These are phyloP conservation scores for Citrus hindsii DNA, from an alignment of 345 rosid species.

Conservation along the genomic window DNA sequence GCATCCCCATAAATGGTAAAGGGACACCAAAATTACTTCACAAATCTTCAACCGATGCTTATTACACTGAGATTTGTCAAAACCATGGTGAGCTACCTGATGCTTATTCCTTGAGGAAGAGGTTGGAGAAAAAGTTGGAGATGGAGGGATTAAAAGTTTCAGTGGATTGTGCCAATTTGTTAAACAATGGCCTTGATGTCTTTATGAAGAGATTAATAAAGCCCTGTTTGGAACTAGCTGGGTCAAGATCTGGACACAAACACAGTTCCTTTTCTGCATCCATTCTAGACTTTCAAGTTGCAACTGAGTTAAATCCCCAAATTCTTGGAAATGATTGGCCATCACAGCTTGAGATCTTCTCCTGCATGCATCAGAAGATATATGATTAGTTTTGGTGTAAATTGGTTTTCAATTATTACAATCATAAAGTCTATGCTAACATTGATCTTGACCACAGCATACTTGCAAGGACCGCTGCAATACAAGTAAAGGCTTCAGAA, in stretches of 20 bases:
- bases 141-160: slow-evolving; percentile 51
- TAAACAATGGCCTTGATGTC: slow-evolving; percentile 55
- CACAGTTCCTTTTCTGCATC: slow-evolving; percentile 25
- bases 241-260: slow-evolving; percentile 34
- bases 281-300: slow-evolving; percentile 56
- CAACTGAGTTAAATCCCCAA: slow-evolving; percentile 52
- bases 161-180: slow-evolving; percentile 41
- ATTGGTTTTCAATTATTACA: slow-evolving; percentile 3
- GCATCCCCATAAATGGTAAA: slow-evolving; percentile 36
- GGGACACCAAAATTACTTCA: slow-evolving; percentile 26
- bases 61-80: slow-evolving; percentile 34
- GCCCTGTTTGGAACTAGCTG: slow-evolving; percentile 55
- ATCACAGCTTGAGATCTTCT: slow-evolving; percentile 45
- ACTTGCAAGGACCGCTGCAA: slow-evolving; percentile 11
- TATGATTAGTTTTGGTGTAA: not conserved
- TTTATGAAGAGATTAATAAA: slow-evolving; percentile 64
- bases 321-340: slow-evolving; percentile 63
- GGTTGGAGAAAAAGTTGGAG: slow-evolving; percentile 43
- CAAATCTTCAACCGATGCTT: slow-evolving; percentile 4
- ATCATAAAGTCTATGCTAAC: slow-evolving; percentile 16
- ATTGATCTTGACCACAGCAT: slow-evolving; percentile 14
- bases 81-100: slow-evolving; percentile 55
- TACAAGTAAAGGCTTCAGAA: slow-evolving; percentile 21
- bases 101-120: slow-evolving; percentile 46
- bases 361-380: slow-evolving; percentile 30